These are phyloP conservation scores for Gossypium raimondii DNA, from an alignment of 345 rosid genomes.

Conservation along the genomic window DNA sequence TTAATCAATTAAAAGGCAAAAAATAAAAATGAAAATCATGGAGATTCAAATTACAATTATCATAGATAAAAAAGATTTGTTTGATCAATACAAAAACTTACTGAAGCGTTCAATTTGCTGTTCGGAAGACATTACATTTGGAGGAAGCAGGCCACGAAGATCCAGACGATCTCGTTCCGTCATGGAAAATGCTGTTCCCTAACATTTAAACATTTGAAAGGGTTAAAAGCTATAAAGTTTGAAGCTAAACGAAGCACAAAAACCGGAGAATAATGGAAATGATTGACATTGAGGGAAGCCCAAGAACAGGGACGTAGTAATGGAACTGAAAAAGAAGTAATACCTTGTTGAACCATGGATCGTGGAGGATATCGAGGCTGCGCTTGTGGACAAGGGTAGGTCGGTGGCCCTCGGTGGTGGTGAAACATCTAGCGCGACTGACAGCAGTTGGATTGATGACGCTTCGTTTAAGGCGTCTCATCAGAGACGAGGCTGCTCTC, in stretches of 20 bases:
- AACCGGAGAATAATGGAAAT: background rate
- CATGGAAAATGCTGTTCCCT: constrained; percentile 96
- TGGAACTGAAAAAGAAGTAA: background rate
- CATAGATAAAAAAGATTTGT: background rate
- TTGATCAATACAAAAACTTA: constrained; percentile 28
- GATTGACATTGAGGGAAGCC: background rate
- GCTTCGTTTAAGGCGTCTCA: constrained; percentile 40
- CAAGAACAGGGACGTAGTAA: background rate
- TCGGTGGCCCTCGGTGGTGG: constrained; percentile 81
- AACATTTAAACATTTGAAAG: background rate
- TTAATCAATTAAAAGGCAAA: constrained; percentile 12
- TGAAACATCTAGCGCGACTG: constrained; percentile 49
- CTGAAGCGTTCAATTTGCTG: constrained; percentile 95
- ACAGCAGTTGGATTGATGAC: constrained; percentile 13
- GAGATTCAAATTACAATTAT: background rate
- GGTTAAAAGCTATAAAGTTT: background rate
- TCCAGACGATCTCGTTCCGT: constrained; percentile 95
- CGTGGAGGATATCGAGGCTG: constrained; percentile 92
- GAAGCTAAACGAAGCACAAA: background rate
- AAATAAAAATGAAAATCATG: background rate
- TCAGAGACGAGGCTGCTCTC: constrained; percentile 44
- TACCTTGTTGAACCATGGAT: constrained; percentile 99
- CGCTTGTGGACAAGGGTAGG: constrained; percentile 94
- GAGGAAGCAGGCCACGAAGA: constrained; percentile 96
- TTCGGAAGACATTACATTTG: constrained; percentile 71